Conservation (phyloP, 257 asterid genomes). For the Solanum sitiens region DNA sequence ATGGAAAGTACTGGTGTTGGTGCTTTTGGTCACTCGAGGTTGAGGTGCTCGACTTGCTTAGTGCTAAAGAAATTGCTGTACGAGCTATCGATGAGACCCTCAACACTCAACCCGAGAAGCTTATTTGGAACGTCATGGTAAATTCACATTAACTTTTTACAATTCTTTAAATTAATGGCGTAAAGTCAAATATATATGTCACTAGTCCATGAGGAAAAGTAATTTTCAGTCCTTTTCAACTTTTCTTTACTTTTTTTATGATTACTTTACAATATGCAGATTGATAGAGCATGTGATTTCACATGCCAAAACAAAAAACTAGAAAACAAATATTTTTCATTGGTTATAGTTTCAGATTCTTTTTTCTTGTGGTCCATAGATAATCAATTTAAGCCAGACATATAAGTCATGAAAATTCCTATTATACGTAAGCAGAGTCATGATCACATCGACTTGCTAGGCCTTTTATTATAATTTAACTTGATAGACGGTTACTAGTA, state of each 20-base stretch:
- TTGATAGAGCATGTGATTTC: constrained; percentile 1
- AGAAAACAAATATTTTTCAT: background rate
- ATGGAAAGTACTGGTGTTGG: constrained; percentile 95
- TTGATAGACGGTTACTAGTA: too few species aligned
- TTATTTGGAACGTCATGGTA: constrained; percentile 95
- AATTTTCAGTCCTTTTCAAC: background rate
- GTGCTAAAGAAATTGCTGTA: constrained; percentile 79
- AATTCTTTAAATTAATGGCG: background rate
- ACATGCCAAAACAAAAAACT: background rate
- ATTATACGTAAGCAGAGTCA: background rate
- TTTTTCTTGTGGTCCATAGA: background rate
- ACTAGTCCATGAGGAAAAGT: background rate
- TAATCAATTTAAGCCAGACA: background rate
- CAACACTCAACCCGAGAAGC: constrained; percentile 90
- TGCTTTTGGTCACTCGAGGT: constrained; percentile 90
- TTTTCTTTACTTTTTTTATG: background rate
- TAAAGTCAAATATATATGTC: background rate
- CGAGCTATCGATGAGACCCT: constrained; percentile 91
- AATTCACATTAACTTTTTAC: background rate
- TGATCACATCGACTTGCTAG: background rate
- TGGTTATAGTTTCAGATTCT: background rate
- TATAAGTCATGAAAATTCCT: background rate
- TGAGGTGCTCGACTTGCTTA: constrained; percentile 69
- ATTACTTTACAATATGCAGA: background rate
- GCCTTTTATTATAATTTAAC: background rate